Percentiles rank a stretch among this genome's conserved stretches.
phyloP scores from a whole-genome alignment of 768 basidiomycete species.

The Glaciozyma antarctica region DNA sequence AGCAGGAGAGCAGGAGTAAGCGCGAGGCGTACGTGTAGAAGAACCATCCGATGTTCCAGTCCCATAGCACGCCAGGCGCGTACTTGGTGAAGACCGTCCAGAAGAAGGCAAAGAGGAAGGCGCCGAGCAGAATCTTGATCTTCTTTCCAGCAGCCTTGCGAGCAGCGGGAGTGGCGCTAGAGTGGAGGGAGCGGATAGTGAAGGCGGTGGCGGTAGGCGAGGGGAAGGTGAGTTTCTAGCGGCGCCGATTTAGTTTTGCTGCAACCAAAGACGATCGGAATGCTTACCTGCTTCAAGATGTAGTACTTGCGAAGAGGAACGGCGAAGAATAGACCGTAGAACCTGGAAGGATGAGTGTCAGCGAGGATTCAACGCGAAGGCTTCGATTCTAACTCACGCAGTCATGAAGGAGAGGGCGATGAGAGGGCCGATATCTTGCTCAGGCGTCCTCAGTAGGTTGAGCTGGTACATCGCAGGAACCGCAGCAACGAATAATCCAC shows the following conservation, averaged over 20 bases:
- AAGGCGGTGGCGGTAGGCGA: slow-evolving; percentile 51
- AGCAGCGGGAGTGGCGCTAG: slow-evolving; percentile 46
- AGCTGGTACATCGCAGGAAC: not conserved
- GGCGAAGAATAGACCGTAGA: slow-evolving; percentile 47
- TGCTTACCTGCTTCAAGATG: slow-evolving; percentile 50
- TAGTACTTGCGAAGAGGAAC: slow-evolving; percentile 56
- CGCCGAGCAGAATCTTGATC: slow-evolving; percentile 46
- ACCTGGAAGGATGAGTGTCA: slow-evolving; percentile 11
- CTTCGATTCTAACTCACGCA: not conserved
- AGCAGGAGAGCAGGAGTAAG: too few species aligned
- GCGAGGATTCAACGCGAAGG: not conserved
- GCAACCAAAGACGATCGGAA: too few species aligned
- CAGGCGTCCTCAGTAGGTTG: not conserved
- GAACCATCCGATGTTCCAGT: too few species aligned
- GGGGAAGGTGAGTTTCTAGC: not conserved
- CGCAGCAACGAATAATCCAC: not conserved
- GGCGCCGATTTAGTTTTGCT: not conserved
- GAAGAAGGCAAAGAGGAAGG: slow-evolving; percentile 47
- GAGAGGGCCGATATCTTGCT: not conserved
- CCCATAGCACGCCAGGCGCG: not conserved
- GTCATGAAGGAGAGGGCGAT: not conserved
- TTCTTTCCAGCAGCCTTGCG: slow-evolving; percentile 49
- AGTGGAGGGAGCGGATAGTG: slow-evolving; percentile 55
- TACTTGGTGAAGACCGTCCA: not conserved
- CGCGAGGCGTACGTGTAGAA: too few species aligned